Percentiles rank a stretch among this genome's conserved stretches.
phyloP scores from a whole-genome alignment of 495 filamentous ascomycete genomes.

The Glarea lozoyensis region DNA sequence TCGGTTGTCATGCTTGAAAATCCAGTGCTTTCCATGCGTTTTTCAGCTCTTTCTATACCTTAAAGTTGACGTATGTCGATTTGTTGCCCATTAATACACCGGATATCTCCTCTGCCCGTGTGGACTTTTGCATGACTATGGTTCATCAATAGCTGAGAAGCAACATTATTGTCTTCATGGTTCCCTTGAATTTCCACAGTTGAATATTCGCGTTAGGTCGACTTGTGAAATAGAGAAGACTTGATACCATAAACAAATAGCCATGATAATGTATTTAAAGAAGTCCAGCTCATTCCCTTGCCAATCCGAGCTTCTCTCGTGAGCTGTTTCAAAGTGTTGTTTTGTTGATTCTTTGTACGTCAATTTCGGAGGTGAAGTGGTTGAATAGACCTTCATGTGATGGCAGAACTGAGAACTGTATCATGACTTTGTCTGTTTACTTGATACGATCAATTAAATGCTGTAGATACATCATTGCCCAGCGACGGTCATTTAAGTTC shows the following conservation, averaged over 20 bases:
- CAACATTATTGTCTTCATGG: neutral
- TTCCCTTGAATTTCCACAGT: neutral
- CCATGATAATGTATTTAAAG: neutral
- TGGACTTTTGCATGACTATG: neutral
- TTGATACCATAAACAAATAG: neutral
- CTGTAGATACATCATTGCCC: constrained; percentile 2
- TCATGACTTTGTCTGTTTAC: constrained; percentile 1
- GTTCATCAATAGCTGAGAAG: neutral
- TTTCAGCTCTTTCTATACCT: neutral
- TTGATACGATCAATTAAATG: neutral
- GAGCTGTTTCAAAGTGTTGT: neutral
- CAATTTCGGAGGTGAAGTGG: neutral
- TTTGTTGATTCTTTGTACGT: neutral
- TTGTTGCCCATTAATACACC: constrained; percentile 1
- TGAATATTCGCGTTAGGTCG: neutral
- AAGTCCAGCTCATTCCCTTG: neutral
- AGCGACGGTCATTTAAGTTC: neutral
- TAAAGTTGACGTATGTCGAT: neutral
- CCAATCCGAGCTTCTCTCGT: neutral
- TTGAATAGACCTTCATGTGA: neutral
- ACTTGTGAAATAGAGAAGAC: neutral
- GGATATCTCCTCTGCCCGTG: neutral
- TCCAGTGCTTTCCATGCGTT: neutral
- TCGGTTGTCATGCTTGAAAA: neutral
- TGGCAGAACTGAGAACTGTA: constrained; percentile 2